These are phyloP conservation scores for Lepidopterella palustris DNA, from an alignment of 495 filamentous ascomycete genomes.

Conservation along the genomic window DNA sequence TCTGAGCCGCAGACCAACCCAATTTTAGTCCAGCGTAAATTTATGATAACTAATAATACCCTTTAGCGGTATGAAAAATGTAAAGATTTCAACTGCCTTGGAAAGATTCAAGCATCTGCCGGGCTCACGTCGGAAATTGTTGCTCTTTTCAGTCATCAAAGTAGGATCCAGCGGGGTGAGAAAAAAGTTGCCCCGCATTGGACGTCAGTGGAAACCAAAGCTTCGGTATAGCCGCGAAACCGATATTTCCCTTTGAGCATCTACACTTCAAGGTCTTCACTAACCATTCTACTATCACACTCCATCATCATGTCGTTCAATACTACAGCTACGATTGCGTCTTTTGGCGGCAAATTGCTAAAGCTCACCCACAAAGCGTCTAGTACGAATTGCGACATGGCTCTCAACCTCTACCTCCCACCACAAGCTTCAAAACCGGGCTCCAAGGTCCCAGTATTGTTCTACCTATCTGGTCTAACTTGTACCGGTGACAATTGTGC, in stretches of 20 bases:
- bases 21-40: neutral
- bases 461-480: slow-evolving; percentile 91
- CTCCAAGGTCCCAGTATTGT: slow-evolving; percentile 71
- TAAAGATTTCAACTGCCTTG: neutral
- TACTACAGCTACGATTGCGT: slow-evolving; percentile 82
- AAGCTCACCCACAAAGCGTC: slow-evolving; percentile 81
- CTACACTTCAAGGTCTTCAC: neutral
- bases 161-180: slow-evolving; percentile 9
- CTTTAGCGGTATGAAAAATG: neutral
- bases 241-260: neutral
- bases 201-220: slow-evolving; percentile 4
- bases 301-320: slow-evolving; percentile 61
- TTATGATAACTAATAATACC: neutral
- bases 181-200: slow-evolving; percentile 25
- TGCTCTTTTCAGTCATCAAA: slow-evolving; percentile 20
- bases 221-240: neutral
- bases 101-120: neutral
- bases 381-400: slow-evolving; percentile 61
- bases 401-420: slow-evolving; percentile 61
- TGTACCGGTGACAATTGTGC: slow-evolving; percentile 94
- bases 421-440: slow-evolving; percentile 45
- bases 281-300: neutral
- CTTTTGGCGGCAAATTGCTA: slow-evolving; percentile 90
- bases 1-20: neutral
- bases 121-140: slow-evolving; percentile 10